Evolutionary conservation across 768 basidiomycete genomes (phyloP).

Genomic region (Mycena galericulata): DNA sequence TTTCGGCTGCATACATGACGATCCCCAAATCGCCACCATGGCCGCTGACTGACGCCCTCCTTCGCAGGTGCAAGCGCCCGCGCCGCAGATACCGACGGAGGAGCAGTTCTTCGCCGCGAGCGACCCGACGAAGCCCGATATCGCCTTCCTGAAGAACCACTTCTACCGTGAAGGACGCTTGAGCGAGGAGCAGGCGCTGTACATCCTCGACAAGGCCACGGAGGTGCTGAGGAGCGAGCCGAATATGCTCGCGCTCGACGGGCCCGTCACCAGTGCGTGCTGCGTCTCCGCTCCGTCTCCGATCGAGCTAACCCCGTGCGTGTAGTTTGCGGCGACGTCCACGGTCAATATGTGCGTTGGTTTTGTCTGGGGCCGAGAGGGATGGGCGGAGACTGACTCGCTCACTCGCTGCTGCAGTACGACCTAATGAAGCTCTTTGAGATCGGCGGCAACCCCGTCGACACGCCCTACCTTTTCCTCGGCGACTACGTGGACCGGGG

Average conservation of each 20-base stretch:
- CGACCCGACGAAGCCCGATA: constrained; percentile 92
- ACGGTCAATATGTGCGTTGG: constrained; percentile 94
- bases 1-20: not conserved
- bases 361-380: not conserved
- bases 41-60: constrained; percentile 1
- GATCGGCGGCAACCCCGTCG: constrained; percentile 93
- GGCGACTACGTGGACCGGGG: constrained; percentile 96
- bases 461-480: constrained; percentile 91
- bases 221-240: constrained; percentile 86
- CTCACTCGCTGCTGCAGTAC: too few relatives aligned
- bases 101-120: constrained; percentile 87
- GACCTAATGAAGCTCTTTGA: constrained; percentile 97
- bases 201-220: constrained; percentile 88
- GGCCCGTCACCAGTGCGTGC: constrained; percentile 93
- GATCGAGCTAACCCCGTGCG: not conserved
- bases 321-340: constrained; percentile 97
- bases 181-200: constrained; percentile 94
- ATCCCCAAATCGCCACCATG: constrained; percentile 13
- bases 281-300: constrained; percentile 10
- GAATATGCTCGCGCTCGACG: constrained; percentile 94
- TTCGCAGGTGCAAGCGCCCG: constrained; percentile 94
- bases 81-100: constrained; percentile 90
- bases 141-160: constrained; percentile 98
- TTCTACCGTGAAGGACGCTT: constrained; percentile 96
- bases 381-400: constrained; percentile 9